Base-by-base conservation (phyloP, 73 alveolate species). In the Tetrahymena malaccensis region DNA sequence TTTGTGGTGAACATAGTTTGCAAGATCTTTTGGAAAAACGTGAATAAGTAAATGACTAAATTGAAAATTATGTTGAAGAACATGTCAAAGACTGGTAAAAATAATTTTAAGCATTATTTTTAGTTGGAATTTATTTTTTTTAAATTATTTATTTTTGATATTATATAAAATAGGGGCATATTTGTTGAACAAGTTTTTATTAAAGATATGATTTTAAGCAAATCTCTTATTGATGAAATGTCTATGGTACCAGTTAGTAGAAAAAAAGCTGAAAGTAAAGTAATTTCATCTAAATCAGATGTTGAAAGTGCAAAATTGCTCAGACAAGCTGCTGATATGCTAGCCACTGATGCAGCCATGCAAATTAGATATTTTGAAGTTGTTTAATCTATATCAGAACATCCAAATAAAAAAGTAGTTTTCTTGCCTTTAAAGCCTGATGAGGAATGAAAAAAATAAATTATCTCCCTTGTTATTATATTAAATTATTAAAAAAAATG, bases 301-400 rank as follows among this genome's bases (percentile, higher is more conserved):
- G 97, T 95, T 10, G 97, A 95, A 85, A 94, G 94, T 34, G 97
- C 97, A 33, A 95, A 95, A 95, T 43, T 95, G 4, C 93, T 95
- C 94, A 95, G 97, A 93, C 85, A 95, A 35, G 97, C 97, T 15
- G 95, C 97, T 9, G 97, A 95, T 89, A 95, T 95, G 97, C 94
- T 95, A 33, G 93, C 93, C 43, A 84, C 95, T 3, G 94, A 93
- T 85, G 97, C 97, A 33, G 97, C 97, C 21, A 95, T 95, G 97
- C 94, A 95, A 93, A 95, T 95, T 85, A 43, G 97, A 93, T 95
- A 95, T 83, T 95, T 95, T 89, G 97, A 95, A 95, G 94, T 94
- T 10, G 94, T 95, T 25, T 89, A 85, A 50, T 4, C 31, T 19
- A 95, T 95, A 43, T 94, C 97, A 8, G 85, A 89, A 35, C 93